Evolutionary conservation across 257 asterid species (phyloP), one percentile per base, ranked within the genome.

Genomic region (Catharanthus roseus): DNA sequence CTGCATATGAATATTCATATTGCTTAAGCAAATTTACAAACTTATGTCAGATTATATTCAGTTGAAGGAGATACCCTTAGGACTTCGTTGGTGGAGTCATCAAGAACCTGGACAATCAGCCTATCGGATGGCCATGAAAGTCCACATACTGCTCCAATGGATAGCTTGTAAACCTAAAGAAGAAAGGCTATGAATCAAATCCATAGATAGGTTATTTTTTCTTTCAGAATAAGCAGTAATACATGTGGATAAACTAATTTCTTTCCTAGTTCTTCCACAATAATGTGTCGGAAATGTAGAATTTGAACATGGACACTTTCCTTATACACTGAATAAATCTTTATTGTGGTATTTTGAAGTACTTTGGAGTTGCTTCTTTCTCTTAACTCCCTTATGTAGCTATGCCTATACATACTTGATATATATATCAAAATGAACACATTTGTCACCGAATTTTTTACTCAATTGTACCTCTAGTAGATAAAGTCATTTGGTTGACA

Each of bases 111-210:
- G 77, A 92, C 85, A 29, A 92, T 70, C 68, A 92, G 77, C 71
- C 83, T 73, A 76, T 92, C 93, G 47, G 93, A 80, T 79, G 97
- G 96, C 97, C 96, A 92, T 60, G 90, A 80, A 68, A 92, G 87
- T 58, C 86, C 85, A 61, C 88, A 85, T 60, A 71, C 93, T 63
- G 96, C 90, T 80, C 96, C 96, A 78, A 92, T 92, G 0, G 97
- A 92, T 70, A 92, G 90, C 82, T 88, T 89, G 82, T 92, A 92
- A 74, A 92, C 97, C 97, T 92, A 82, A 33, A 54, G 45, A 82
- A 62, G 63, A 72, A 53, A 68, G n/a, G 54, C 21, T 19, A 57
- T 65, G 75, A 78, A 16, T 82, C 33, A 75, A 76, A 66, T 80
- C 61, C 67, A 79, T 21, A 29, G 1, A 31, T 50, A 39, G 21